A percentile compares a stretch with the other conserved stretches of the same genome.
These are phyloP conservation scores for Sporobolomyces pararoseus DNA, from an alignment of 768 basidiomycete genomes.

Conservation along the genomic window DNA sequence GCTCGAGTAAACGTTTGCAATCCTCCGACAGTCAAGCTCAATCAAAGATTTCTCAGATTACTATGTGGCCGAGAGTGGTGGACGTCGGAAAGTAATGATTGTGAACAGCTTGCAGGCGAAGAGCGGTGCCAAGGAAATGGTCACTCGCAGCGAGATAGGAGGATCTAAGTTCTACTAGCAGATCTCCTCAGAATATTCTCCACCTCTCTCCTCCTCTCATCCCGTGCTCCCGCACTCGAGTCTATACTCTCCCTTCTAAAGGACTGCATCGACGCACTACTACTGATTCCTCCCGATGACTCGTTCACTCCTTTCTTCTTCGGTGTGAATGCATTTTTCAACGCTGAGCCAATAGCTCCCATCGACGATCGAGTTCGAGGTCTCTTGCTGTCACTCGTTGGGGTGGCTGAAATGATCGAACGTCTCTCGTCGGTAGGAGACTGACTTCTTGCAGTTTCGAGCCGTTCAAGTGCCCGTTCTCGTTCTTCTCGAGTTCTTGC, in stretches of 20 bases:
- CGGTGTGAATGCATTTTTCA: slow-evolving; percentile 29
- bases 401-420: slow-evolving; percentile 2
- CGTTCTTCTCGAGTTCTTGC: neutral
- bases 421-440: neutral
- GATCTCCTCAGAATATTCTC: slow-evolving; percentile 25
- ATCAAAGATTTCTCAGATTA: no score
- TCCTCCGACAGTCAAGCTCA: no score
- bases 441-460: neutral
- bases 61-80: no score
- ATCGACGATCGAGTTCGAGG: slow-evolving; percentile 7
- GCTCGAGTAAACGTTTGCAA: no score
- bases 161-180: neutral
- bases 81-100: no score
- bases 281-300: neutral
- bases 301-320: slow-evolving; percentile 7
- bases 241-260: neutral
- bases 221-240: neutral
- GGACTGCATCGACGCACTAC: neutral
- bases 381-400: neutral
- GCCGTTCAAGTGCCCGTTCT: neutral
- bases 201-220: slow-evolving; percentile 20
- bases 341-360: slow-evolving; percentile 24
- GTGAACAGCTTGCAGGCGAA: no score
- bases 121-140: no score
- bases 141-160: no score